Conservation (phyloP, 352 stramenopile species). For the Phytophthora cryptogea region DNA sequence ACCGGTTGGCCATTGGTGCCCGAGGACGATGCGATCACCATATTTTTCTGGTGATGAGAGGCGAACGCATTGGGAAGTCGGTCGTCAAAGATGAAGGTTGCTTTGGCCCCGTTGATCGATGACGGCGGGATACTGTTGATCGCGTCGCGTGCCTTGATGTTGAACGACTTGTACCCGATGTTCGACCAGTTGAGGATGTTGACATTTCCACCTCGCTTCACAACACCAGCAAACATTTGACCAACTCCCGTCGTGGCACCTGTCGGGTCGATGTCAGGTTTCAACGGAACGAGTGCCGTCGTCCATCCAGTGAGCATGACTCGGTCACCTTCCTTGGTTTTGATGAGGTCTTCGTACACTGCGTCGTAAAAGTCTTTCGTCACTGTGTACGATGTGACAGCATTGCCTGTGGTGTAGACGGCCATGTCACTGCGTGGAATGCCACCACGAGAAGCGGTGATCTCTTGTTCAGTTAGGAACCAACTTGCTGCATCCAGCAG, state of each 20-base stretch:
- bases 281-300: constrained; percentile 47
- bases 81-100: constrained; percentile 58
- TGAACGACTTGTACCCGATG: constrained; percentile 43
- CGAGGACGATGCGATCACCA: constrained; percentile 30
- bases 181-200: constrained; percentile 64
- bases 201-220: constrained; percentile 45
- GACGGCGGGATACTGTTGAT: constrained; percentile 41
- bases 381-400: constrained; percentile 44
- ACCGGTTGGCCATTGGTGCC: constrained; percentile 21
- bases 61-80: constrained; percentile 38
- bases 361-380: constrained; percentile 54
- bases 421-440: constrained; percentile 41
- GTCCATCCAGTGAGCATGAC: constrained; percentile 54
- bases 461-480: constrained; percentile 62
- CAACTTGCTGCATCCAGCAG: constrained; percentile 46
- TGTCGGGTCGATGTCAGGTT: constrained; percentile 32
- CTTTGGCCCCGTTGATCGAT: constrained; percentile 23
- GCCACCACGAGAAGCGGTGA: constrained; percentile 46
- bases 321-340: constrained; percentile 25
- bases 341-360: constrained; percentile 46
- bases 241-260: constrained; percentile 35
- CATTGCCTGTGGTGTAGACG: constrained; percentile 42
- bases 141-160: constrained; percentile 43
- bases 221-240: constrained; percentile 37
- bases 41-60: constrained; percentile 62